Evolutionary conservation across 2,329 filamentous ascomycete genomes (phyloP).

Genomic region (Colletotrichum endophyticum): DNA sequence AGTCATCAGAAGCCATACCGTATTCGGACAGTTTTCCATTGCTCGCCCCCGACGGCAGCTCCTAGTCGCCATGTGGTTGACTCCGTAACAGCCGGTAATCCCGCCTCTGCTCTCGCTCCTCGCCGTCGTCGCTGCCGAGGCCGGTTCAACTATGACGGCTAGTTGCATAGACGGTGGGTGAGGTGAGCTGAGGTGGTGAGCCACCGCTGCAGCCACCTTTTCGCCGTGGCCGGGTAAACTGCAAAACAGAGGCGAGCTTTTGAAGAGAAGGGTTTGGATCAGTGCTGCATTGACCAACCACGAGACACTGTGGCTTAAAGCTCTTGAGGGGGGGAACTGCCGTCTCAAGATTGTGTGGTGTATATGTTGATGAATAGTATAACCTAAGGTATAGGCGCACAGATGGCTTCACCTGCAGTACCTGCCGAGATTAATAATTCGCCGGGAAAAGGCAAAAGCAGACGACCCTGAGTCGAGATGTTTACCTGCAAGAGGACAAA

Average conservation of each 20-base stretch:
- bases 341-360: background rate
- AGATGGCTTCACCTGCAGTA: background rate
- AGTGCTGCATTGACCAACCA: conserved; percentile 12
- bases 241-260: background rate
- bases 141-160: background rate
- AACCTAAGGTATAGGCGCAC: background rate
- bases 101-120: background rate
- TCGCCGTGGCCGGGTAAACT: background rate
- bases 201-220: background rate
- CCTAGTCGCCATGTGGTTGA: background rate
- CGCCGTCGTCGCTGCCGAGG: background rate
- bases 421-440: background rate
- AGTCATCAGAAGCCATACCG: conserved; percentile 4
- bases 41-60: background rate
- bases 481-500: background rate
- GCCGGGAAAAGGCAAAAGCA: background rate
- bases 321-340: background rate
- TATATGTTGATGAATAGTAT: background rate
- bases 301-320: background rate
- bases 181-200: background rate
- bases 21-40: background rate
- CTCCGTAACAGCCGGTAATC: conserved; percentile 5
- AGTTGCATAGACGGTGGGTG: conserved; percentile 3
- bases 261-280: background rate
- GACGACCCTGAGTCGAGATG: background rate